Conservation (phyloP, 441 rosid species). For the Sinapis alba region DNA sequence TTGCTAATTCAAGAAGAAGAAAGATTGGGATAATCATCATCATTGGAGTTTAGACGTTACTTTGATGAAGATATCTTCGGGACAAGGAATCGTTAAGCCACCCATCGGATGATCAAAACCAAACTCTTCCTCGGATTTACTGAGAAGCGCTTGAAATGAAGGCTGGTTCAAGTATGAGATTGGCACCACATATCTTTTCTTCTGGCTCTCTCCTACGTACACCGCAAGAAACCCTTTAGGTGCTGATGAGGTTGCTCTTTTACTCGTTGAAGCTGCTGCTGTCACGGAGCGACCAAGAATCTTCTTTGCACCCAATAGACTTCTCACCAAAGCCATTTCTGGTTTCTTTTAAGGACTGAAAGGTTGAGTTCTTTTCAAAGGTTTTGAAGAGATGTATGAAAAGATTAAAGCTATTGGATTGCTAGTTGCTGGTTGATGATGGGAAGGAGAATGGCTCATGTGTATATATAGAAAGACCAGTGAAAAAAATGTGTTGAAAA, state of each 20-base stretch:
- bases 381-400: slow-evolving; percentile 5
- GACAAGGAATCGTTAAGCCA: slow-evolving; percentile 24
- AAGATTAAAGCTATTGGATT: neutral
- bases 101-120: slow-evolving; percentile 8
- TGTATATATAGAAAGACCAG: neutral
- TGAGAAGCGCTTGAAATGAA: slow-evolving; percentile 23
- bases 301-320: slow-evolving; percentile 26
- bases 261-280: neutral
- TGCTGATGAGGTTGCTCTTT: neutral
- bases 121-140: slow-evolving; percentile 15
- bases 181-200: slow-evolving; percentile 23
- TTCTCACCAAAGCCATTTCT: slow-evolving; percentile 33
- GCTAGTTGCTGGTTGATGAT: slow-evolving; percentile 9
- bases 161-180: slow-evolving; percentile 18
- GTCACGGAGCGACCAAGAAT: neutral
- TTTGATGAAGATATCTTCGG: slow-evolving; percentile 13
- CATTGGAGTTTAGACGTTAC: slow-evolving; percentile 2
- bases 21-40: neutral
- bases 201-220: slow-evolving; percentile 30
- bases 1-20: neutral
- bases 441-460: neutral
- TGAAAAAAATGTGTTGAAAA: neutral
- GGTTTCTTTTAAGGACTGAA: neutral
- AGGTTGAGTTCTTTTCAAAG: slow-evolving; percentile 2
- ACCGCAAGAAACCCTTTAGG: slow-evolving; percentile 38